These are phyloP conservation scores for Chlorella sp. DNA, from an alignment of 139 green algal genomes.

Conservation along the genomic window DNA sequence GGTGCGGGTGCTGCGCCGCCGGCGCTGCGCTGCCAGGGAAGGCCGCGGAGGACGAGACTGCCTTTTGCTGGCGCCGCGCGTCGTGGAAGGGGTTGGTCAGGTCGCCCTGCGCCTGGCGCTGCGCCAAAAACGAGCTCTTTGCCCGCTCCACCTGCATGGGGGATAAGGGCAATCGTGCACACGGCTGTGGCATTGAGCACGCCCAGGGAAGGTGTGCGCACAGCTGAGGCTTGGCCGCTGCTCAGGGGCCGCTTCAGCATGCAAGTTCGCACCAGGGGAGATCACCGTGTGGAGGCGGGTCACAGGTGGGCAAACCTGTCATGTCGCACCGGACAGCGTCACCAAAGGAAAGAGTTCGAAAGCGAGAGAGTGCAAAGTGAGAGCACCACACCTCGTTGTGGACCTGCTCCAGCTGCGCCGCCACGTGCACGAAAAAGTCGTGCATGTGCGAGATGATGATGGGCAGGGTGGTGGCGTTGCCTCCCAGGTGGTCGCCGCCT, in stretches of 20 bases:
- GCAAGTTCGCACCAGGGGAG: not conserved
- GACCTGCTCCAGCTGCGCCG: constrained; percentile 32
- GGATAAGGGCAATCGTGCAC: too few relatives aligned
- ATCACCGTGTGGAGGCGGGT: not conserved
- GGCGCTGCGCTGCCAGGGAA: not conserved
- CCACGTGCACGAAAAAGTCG: constrained; percentile 45
- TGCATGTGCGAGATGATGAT: constrained; percentile 33
- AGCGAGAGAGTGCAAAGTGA: not conserved
- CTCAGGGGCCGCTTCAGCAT: not conserved
- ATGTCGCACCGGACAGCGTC: not conserved
- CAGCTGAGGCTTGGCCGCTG: too few relatives aligned
- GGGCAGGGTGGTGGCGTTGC: constrained; percentile 12
- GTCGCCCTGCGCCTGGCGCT: constrained; percentile 12
- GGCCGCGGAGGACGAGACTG: too few relatives aligned
- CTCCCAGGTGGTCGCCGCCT: too few relatives aligned
- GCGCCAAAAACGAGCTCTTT: constrained; percentile 12
- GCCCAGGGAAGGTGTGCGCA: not conserved
- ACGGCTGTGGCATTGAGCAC: too few relatives aligned
- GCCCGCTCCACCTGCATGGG: constrained; percentile 10
- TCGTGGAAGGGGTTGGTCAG: constrained; percentile 17
- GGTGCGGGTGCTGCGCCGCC: not conserved
- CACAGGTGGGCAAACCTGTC: not conserved
- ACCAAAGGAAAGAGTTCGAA: not conserved
- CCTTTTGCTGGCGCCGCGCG: not conserved
- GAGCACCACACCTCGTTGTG: constrained; percentile 21